phyloP scores from a whole-genome alignment of 371 early-diverging fungal genomes.

The Quaeritorhiza haematococci region DNA sequence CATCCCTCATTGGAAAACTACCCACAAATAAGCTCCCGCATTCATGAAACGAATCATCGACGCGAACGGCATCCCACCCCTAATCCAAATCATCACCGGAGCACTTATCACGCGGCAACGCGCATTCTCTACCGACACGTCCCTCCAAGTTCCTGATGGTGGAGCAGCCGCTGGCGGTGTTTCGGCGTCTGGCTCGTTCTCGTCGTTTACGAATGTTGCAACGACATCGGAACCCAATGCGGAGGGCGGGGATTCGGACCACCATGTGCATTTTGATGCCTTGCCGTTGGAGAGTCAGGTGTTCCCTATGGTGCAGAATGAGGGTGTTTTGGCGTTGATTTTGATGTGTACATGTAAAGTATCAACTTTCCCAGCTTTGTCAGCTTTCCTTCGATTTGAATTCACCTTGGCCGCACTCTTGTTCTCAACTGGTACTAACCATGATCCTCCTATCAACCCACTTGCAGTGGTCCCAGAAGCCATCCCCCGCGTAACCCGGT shows the following conservation, averaged over 20 bases:
- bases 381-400: neutral
- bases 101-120: conserved; percentile 35
- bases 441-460: neutral
- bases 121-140: conserved; percentile 35
- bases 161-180: conserved; percentile 27
- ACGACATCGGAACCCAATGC: neutral
- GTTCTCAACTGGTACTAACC: neutral
- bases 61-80: conserved; percentile 29
- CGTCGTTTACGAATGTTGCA: too few relatives aligned
- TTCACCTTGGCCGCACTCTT: neutral
- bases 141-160: conserved; percentile 50
- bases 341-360: conserved; percentile 25
- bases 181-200: too few relatives aligned
- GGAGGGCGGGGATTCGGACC: conserved; percentile 14
- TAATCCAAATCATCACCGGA: conserved; percentile 45
- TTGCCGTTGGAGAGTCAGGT: conserved; percentile 37
- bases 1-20: neutral
- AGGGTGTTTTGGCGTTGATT: conserved; percentile 39
- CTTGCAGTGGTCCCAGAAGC: conserved; percentile 22
- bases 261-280: conserved; percentile 48
- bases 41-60: conserved; percentile 29
- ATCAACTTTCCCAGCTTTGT: neutral
- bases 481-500: conserved; percentile 24
- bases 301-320: conserved; percentile 46
- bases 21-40: neutral